Evolutionary conservation across 164 flowering plant genomes (phyloP), one percentile per base, ranked within the genome.

Genomic region (Pachysandra terminalis): DNA sequence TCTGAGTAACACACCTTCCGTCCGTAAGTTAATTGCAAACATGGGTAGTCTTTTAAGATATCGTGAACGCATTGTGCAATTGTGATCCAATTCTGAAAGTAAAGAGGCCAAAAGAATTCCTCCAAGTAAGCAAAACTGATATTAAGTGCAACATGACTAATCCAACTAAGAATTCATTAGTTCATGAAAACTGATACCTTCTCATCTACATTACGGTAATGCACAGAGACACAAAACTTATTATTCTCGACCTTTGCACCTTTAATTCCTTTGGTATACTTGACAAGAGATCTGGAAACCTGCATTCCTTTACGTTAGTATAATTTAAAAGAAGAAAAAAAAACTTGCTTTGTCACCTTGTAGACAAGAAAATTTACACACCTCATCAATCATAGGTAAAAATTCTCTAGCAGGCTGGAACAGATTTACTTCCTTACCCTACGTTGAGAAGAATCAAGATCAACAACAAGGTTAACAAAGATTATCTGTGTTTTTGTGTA

Each of bases 181-280:
- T 9, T 15, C 28, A 6, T 19, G 37, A 17, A 3, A 22, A n/a
- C n/a, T n/a, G 45, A 59, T 74, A 96, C 99, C 84, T 92, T 84
- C 80, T 88, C 96, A 37, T 93, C 93, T 65, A 93, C 98, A 65
- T 87, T 87, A 41, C 99, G 94, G 59, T 93, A 96, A 87, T 96
- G 99, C 74, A 96, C 95, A 78, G 98, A 90, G 67, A 78, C 82
- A 74, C 99, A 96, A 84, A 96, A 96, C 77, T 90, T 96, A 71
- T 93, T 86, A 69, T 91, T 85, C 82, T 96, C 99, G 55, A 93
- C 95, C 72, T 84, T 88, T 64, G 90, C 85, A 25, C 99, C 99
- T 77, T 80, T 63, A 56, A 95, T 92, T 25, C 61, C 89, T 74
- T 83, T 84, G 19, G 94, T 89, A 49, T 69, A 73, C 81, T 95